Evolutionary conservation across 75 land plant species (phyloP).

Genomic region (Selaginella moellendorffii): DNA sequence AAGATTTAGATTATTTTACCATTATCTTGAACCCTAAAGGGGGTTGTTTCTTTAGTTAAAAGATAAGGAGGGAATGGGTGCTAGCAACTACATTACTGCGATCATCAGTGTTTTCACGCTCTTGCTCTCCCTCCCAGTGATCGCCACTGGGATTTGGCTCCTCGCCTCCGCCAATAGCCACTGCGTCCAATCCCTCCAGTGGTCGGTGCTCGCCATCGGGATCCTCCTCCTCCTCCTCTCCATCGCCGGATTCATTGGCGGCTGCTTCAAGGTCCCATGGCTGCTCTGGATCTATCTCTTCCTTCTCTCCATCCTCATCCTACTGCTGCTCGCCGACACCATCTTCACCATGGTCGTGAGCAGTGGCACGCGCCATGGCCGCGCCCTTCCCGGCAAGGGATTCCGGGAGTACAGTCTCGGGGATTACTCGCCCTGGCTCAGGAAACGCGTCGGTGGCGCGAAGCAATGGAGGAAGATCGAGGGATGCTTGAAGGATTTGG

Average conservation of each 20-base stretch:
- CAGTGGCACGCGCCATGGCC: conserved; percentile 44
- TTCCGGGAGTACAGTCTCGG: conserved; percentile 52
- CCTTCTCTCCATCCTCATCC: conserved; percentile 37
- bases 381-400: conserved; percentile 22
- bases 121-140: conserved; percentile 52
- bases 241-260: conserved; percentile 46
- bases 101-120: conserved; percentile 66
- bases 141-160: conserved; percentile 60
- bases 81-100: conserved; percentile 37
- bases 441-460: conserved; percentile 34
- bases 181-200: conserved; percentile 46
- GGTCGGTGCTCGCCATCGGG: conserved; percentile 48
- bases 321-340: conserved; percentile 28
- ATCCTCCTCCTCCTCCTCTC: conserved; percentile 41
- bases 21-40: too few species aligned
- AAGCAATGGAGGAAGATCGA: conserved; percentile 39
- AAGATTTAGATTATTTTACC: too few species aligned
- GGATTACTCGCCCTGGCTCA: conserved; percentile 76
- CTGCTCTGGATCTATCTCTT: conserved; percentile 46
- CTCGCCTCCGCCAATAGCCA: conserved; percentile 33
- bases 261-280: conserved; percentile 40
- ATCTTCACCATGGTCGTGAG: conserved; percentile 51
- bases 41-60: too few species aligned
- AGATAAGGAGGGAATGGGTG: too few species aligned
- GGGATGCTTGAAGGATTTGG: conserved; percentile 42